Evolutionary conservation across 495 filamentous ascomycete species (phyloP), one percentile per base, ranked within the genome.

Genomic region (Xylaria venustula): DNA sequence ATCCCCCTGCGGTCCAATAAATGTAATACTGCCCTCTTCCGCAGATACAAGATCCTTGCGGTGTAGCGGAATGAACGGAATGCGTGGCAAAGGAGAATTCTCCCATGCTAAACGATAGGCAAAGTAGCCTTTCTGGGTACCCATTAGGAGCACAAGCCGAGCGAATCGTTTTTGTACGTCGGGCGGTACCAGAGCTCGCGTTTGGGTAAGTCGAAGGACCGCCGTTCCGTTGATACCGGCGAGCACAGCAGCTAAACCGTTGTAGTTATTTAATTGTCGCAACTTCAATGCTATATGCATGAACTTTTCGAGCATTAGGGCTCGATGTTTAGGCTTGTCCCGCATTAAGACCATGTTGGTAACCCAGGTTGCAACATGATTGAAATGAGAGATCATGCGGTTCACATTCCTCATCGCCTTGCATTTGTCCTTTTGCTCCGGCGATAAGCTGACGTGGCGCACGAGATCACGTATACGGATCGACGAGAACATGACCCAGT

Each of bases 401-500:
- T 92, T 93, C 61, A 98, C 91, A 68, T 95, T 89, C 60, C 87
- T 83, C 63, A 97, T 78, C 70, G 86, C 89, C 67, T 87, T 88
- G 70, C 87, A 89, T 66, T 88, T 90, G 57, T 91, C 88, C 74
- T 89, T 90, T 60, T 85, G 78, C 30, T 88, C 84, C 2, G 83
- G 74, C 4, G 87, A 83, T 47, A 96, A 77, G 66, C 86, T 92
- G 62, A 96, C 91, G 72, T 97, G 89, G 2, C 95, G 88, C 49
- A 98, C 89, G 5, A 97, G 82, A 74, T 98, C 95, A 48, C 94
- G 89, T 44, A 93, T 89, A n/a, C 90, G 87, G 70, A 98, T 95
- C n/a, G 91, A 89, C 64, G 88, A 92, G 74, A 96, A 97, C 86
- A 96, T 92, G 68, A 92, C 83, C 94, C 93, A 97, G 76, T 98